Conservation (phyloP, 768 basidiomycete species). For the Agrocybe pediades region DNA sequence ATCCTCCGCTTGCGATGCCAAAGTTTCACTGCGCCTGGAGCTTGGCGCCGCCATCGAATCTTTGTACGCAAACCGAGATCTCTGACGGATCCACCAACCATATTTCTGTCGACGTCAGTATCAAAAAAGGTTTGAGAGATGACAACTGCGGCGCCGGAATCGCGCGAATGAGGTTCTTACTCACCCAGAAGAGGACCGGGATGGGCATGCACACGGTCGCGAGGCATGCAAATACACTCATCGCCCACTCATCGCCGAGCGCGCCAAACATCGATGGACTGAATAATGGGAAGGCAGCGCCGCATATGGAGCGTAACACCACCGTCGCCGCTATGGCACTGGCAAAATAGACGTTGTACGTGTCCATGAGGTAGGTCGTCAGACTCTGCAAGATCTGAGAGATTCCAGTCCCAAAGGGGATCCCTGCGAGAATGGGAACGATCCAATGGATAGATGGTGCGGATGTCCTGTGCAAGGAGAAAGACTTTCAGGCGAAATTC, state of each 20-base stretch:
- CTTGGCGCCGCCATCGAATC: conserved; percentile 22
- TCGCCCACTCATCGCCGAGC: conserved; percentile 57
- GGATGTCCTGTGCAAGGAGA: conserved; percentile 41
- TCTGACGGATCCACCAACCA: conserved; percentile 47
- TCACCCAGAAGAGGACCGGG: conserved; percentile 56
- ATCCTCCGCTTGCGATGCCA: conserved; percentile 23
- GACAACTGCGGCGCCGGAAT: background rate
- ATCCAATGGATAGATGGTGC: conserved; percentile 61
- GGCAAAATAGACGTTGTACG: conserved; percentile 66
- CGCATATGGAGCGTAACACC: conserved; percentile 63
- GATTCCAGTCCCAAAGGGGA: conserved; percentile 68
- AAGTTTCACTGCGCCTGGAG: conserved; percentile 12
- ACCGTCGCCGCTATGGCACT: conserved; percentile 72
- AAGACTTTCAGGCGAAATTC: background rate
- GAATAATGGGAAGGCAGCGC: conserved; percentile 64
- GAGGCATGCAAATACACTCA: conserved; percentile 55
- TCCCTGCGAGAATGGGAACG: conserved; percentile 64
- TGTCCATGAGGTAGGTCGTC: conserved; percentile 74
- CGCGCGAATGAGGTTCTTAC: conserved; percentile 20
- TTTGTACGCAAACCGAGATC: conserved; percentile 46
- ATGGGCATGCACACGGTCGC: conserved; percentile 54
- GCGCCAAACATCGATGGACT: conserved; percentile 51
- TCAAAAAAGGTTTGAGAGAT: background rate
- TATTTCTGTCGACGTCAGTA: conserved; percentile 41
- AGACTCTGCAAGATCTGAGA: conserved; percentile 66